phyloP scores from a whole-genome alignment of 2,329 filamentous ascomycete species.

The Colletotrichum coccodes region DNA sequence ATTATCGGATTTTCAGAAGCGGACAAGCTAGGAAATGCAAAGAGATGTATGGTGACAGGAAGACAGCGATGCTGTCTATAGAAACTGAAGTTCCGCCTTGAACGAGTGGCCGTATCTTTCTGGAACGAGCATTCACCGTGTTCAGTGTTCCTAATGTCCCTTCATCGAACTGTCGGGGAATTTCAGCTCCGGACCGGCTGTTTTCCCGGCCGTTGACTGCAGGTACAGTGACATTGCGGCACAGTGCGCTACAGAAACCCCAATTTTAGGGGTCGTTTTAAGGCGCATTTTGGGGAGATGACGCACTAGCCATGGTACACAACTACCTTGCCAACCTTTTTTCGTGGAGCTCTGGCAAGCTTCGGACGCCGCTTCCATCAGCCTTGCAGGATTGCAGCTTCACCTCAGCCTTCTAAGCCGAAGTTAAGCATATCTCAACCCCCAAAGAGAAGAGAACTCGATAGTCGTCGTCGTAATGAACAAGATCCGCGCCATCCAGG shows the following conservation, averaged over 20 bases:
- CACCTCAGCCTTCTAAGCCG: not conserved
- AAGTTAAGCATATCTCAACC: not conserved
- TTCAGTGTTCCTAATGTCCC: slow-evolving; percentile 14
- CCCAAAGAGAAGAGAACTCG: not conserved
- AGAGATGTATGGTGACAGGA: too few species aligned
- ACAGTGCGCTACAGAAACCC: slow-evolving; percentile 20
- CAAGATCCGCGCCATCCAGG: slow-evolving; percentile 89
- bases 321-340: not conserved
- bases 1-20: not conserved
- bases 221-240: not conserved
- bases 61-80: not conserved
- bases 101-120: not conserved
- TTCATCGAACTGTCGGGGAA: slow-evolving; percentile 26
- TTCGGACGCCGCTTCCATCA: slow-evolving; percentile 5
- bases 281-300: slow-evolving; percentile 14
- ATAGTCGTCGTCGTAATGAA: slow-evolving; percentile 69
- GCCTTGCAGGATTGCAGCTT: slow-evolving; percentile 28
- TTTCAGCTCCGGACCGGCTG: slow-evolving; percentile 31
- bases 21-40: not conserved
- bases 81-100: not conserved
- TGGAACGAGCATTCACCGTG: not conserved
- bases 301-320: slow-evolving; percentile 27
- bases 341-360: slow-evolving; percentile 16
- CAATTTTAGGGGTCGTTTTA: slow-evolving; percentile 22
- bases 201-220: slow-evolving; percentile 23